Evolutionary conservation across 345 rosid species (phyloP), one percentile per base, ranked within the genome.

Genomic region (Toxicodendron radicans): DNA sequence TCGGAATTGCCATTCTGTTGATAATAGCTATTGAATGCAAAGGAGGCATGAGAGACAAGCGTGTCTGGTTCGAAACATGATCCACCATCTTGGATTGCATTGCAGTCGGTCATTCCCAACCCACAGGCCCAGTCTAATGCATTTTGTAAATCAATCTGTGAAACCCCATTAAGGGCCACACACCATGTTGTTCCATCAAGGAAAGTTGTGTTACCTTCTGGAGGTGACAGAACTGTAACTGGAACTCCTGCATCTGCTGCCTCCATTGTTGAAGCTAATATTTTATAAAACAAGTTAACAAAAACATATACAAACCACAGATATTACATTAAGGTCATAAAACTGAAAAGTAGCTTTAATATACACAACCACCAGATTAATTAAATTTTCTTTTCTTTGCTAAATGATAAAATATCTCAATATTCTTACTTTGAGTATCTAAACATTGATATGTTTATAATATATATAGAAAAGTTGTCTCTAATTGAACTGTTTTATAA

Each of bases 81-180:
- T 8, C 94, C 98, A 6, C 90, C 92, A 0, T 80, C 79, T 24
- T 88, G 88, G 73, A 95, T 92, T 3, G 90, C 82, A 2, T 78
- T 24, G 76, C 99, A 92, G 67, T 95, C 93, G 7, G 92, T 83
- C 94, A 78, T 86, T 16, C 99, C 99, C 46, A 87, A 64, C 10
- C 99, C 98, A 74, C 98, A 95, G 4, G 98, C 95, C 99, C 99
- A 95, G 70, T 95, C 98, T 53, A 95, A 78, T 23, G 99, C 99
- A 52, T 85, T 88, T 73, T 93, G 98, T 70, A 93, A 77, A 79
- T 91, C 98, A 53, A 75, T 75, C 62, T 90, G 95, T 17, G 97
- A 74, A 2, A 83, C 96, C 51, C 93, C 94, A 1, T 90, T 58
- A 20, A 72, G 83, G 41, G 98, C 97, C 67, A 92, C 92, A 59